Percentiles rank a stretch among this genome's conserved stretches.
Conservation (phyloP, 2,329 filamentous ascomycete genomes). For the Claviceps capensis region DNA sequence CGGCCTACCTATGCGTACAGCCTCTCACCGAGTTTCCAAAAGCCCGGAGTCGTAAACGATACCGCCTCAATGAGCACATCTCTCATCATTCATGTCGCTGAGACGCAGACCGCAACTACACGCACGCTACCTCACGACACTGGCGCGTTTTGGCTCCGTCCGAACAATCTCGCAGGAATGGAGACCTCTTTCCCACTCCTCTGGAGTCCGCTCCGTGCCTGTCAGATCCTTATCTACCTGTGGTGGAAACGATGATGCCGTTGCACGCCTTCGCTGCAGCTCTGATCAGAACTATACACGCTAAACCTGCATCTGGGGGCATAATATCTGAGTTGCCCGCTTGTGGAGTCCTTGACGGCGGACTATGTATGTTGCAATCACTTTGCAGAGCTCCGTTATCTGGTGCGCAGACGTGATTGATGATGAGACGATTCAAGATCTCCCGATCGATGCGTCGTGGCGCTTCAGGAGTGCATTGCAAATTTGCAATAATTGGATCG, state of each 20-base stretch:
- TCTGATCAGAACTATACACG: conserved; percentile 3
- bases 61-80: conserved; percentile 5
- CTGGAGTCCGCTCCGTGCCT: neutral
- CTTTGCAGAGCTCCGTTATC: conserved; percentile 2
- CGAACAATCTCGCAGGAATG: conserved; percentile 20
- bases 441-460: neutral
- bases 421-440: neutral
- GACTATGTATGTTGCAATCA: conserved; percentile 10
- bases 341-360: conserved; percentile 9
- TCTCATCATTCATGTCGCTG: neutral
- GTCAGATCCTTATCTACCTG: neutral
- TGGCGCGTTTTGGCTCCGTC: conserved; percentile 18
- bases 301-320: conserved; percentile 2
- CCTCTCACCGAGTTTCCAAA: no score
- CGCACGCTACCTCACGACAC: conserved; percentile 14
- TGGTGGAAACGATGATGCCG: neutral
- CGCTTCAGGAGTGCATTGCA: conserved; percentile 2
- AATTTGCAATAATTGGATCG: neutral
- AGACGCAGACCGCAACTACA: conserved; percentile 10
- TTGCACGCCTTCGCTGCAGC: conserved; percentile 7
- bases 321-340: conserved; percentile 1
- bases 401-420: neutral
- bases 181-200: conserved; percentile 6
- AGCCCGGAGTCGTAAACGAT: neutral
- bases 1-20: no score